phyloP scores from a whole-genome alignment of 2,329 filamentous ascomycete species.

The Alternaria sp. region DNA sequence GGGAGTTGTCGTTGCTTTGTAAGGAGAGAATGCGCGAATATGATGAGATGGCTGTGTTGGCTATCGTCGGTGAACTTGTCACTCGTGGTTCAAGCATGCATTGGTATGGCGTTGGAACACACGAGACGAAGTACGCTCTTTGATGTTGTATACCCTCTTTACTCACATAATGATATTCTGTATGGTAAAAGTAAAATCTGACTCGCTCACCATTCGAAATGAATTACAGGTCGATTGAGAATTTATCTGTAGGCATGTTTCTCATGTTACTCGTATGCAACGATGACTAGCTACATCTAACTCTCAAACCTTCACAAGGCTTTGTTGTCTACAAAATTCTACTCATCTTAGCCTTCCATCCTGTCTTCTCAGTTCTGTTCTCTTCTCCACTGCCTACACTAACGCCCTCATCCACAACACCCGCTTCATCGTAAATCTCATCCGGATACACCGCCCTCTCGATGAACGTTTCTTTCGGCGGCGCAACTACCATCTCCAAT shows the following conservation, averaged over 20 bases:
- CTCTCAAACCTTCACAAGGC: neutral
- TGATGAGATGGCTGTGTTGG: neutral
- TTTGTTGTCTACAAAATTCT: slow-evolving; percentile 37
- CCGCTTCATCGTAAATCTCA: slow-evolving; percentile 48
- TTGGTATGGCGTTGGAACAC: neutral
- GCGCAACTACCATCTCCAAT: slow-evolving; percentile 58
- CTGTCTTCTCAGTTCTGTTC: slow-evolving; percentile 38
- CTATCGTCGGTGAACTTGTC: neutral
- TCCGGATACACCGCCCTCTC: slow-evolving; percentile 50
- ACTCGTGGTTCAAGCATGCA: neutral
- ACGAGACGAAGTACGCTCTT: neutral
- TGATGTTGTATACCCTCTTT: neutral
- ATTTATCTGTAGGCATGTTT: neutral
- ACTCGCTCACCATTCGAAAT: neutral
- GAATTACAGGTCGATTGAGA: neutral
- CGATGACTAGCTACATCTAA: neutral
- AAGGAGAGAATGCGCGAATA: neutral
- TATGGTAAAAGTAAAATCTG: neutral
- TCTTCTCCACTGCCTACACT: slow-evolving; percentile 38
- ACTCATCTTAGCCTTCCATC: slow-evolving; percentile 45
- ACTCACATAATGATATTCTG: neutral
- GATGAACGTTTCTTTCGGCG: slow-evolving; percentile 61
- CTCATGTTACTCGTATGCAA: neutral
- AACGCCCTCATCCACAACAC: slow-evolving; percentile 39
- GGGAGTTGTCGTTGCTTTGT: slow-evolving; percentile 35